Conservation (phyloP, 257 asterid species). For the Solanum virginianum region DNA sequence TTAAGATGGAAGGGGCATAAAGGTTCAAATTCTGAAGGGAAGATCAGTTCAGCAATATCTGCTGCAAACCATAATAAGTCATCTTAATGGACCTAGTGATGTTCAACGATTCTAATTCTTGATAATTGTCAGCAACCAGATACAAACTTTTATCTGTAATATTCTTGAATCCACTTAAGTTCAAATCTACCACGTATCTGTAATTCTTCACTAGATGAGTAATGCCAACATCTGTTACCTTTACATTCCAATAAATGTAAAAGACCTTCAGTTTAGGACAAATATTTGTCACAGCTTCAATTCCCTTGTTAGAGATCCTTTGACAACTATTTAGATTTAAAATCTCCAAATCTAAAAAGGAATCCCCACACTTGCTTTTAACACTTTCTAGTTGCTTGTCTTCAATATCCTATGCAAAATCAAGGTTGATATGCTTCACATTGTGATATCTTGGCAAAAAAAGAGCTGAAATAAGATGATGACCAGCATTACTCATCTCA, state of each 20-base stretch:
- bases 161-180: conserved; percentile 90
- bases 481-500: conserved; percentile 71
- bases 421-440: conserved; percentile 86
- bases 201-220: conserved; percentile 63
- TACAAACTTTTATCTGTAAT: conserved; percentile 59
- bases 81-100: conserved; percentile 79
- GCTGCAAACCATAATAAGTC: conserved; percentile 64
- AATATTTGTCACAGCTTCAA: conserved; percentile 41
- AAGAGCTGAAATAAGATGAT: conserved; percentile 79
- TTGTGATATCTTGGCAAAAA: conserved; percentile 67
- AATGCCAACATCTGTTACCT: conserved; percentile 79
- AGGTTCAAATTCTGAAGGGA: conserved; percentile 75
- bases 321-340: too few relatives aligned
- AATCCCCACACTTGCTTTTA: conserved; percentile 45
- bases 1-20: conserved; percentile 87
- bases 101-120: conserved; percentile 53
- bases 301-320: conserved; percentile 75
- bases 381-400: conserved; percentile 63
- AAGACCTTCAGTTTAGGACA: conserved; percentile 50
- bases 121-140: conserved; percentile 57
- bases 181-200: conserved; percentile 52
- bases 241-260: conserved; percentile 90
- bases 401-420: conserved; percentile 75
- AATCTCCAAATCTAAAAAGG: conserved; percentile 41
- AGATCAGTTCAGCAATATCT: conserved; percentile 54